These are phyloP conservation scores for Corylus heterophylla DNA, from an alignment of 306 rosid genomes.

Conservation along the genomic window DNA sequence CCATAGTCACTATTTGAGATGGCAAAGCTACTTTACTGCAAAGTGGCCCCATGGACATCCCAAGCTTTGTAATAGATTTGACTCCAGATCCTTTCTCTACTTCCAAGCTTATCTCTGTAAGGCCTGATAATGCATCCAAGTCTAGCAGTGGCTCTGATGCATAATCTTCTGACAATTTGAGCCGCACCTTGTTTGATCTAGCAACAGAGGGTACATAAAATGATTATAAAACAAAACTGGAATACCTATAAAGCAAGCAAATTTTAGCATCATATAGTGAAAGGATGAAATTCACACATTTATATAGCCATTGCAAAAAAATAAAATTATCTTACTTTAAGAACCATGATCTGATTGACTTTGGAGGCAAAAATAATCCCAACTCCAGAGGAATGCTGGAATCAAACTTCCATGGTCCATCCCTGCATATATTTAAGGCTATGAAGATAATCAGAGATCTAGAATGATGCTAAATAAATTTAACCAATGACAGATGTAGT, in stretches of 20 bases:
- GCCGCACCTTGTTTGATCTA: conserved; percentile 72
- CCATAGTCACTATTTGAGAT: conserved; percentile 76
- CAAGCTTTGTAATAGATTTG: conserved; percentile 66
- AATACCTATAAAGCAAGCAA: conserved; percentile 24
- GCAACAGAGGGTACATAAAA: conserved; percentile 26
- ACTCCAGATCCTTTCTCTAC: conserved; percentile 57
- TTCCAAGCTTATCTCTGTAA: conserved; percentile 74
- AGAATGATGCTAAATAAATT: conserved; percentile 16
- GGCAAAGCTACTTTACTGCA: conserved; percentile 61
- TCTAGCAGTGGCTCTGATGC: conserved; percentile 70
- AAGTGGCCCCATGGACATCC: conserved; percentile 76
- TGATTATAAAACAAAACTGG: conserved; percentile 22
- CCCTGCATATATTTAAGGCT: conserved; percentile 49
- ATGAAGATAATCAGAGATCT: conserved; percentile 26
- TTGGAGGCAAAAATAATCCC: conserved; percentile 73
- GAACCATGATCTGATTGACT: conserved; percentile 79
- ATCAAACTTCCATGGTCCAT: conserved; percentile 48
- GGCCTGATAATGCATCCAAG: conserved; percentile 88
- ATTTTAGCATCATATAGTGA: conserved; percentile 22
- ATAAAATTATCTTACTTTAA: conserved; percentile 54
- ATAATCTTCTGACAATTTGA: conserved; percentile 61
- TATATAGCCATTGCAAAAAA: conserved; percentile 16
- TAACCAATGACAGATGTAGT: conserved; percentile 22
- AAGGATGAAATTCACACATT: conserved; percentile 18
- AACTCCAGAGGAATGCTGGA: conserved; percentile 55